Evolutionary conservation across 2,329 filamentous ascomycete species (phyloP).

Genomic region (Hypoxylon sp.): DNA sequence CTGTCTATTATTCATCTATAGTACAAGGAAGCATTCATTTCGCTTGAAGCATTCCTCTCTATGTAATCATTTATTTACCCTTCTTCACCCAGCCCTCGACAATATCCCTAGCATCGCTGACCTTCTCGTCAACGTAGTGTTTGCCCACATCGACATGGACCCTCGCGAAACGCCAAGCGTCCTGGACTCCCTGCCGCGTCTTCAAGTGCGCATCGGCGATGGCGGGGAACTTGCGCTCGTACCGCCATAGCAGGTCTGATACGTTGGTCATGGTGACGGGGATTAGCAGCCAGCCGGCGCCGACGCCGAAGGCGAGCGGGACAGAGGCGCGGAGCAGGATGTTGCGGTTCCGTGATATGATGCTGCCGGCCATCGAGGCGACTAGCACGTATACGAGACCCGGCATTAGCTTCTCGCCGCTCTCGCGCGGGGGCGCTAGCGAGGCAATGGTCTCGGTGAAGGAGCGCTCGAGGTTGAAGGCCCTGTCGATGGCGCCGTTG

Average conservation of each 20-base stretch:
- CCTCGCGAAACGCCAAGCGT: slow-evolving; percentile 80
- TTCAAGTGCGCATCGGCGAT: slow-evolving; percentile 85
- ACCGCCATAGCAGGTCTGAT: slow-evolving; percentile 88
- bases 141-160: slow-evolving; percentile 80
- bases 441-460: slow-evolving; percentile 92
- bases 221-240: slow-evolving; percentile 89
- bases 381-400: slow-evolving; percentile 94
- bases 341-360: slow-evolving; percentile 89
- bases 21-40: slow-evolving; percentile 45
- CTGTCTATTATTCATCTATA: slow-evolving; percentile 52
- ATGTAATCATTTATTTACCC: slow-evolving; percentile 73
- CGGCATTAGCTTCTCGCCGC: slow-evolving; percentile 89
- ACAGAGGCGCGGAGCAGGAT: slow-evolving; percentile 83
- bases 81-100: slow-evolving; percentile 93
- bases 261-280: slow-evolving; percentile 94
- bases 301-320: slow-evolving; percentile 84
- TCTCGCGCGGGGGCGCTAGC: slow-evolving; percentile 87
- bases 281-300: slow-evolving; percentile 85
- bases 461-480: slow-evolving; percentile 87
- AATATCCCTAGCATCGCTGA: slow-evolving; percentile 79
- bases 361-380: slow-evolving; percentile 93
- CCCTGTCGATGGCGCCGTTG: slow-evolving; percentile 84
- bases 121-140: slow-evolving; percentile 83
- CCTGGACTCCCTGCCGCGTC: slow-evolving; percentile 76
- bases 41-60: slow-evolving; percentile 9